A percentile compares a stretch with the other conserved stretches of the same genome.
These are phyloP conservation scores for Zea luxurians DNA, from an alignment of 176 grass and related monocot genomes.

Conservation along the genomic window DNA sequence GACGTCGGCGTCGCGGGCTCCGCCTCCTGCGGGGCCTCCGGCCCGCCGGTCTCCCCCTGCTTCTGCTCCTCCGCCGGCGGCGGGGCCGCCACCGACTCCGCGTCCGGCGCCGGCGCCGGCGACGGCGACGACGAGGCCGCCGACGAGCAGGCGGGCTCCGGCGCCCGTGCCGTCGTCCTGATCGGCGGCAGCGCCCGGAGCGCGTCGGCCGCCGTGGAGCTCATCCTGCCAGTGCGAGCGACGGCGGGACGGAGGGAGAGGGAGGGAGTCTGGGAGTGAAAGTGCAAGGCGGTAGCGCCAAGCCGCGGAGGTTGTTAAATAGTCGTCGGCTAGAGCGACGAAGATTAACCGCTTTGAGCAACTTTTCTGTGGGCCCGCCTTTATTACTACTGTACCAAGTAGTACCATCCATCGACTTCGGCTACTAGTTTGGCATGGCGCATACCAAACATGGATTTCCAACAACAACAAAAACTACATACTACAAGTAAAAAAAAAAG, in stretches of 20 bases:
- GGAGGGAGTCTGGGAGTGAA: neutral
- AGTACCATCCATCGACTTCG: neutral
- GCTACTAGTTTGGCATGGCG: neutral
- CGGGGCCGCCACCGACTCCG: neutral
- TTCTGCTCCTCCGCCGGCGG: neutral
- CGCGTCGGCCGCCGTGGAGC: constrained; percentile 24
- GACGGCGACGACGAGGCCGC: constrained; percentile 21
- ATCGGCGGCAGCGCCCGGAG: constrained; percentile 37
- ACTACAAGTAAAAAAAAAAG: too few species aligned
- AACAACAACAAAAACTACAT: too few species aligned
- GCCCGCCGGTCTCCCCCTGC: neutral
- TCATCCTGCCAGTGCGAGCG: constrained; percentile 30
- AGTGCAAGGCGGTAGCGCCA: constrained; percentile 37
- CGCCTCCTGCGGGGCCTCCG: neutral
- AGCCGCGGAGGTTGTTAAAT: constrained; percentile 45
- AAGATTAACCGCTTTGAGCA: constrained; percentile 3
- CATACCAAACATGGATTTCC: neutral
- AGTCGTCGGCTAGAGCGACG: neutral
- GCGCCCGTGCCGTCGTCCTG: constrained; percentile 25
- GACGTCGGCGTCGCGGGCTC: constrained; percentile 61
- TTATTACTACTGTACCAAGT: neutral
- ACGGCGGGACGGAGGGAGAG: neutral
- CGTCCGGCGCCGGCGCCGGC: constrained; percentile 13
- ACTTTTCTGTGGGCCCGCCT: constrained; percentile 17
- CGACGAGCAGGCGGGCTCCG: neutral